These are phyloP conservation scores for Drechslerella coelobrocha DNA, from an alignment of 2,329 filamentous ascomycete genomes.

Conservation along the genomic window DNA sequence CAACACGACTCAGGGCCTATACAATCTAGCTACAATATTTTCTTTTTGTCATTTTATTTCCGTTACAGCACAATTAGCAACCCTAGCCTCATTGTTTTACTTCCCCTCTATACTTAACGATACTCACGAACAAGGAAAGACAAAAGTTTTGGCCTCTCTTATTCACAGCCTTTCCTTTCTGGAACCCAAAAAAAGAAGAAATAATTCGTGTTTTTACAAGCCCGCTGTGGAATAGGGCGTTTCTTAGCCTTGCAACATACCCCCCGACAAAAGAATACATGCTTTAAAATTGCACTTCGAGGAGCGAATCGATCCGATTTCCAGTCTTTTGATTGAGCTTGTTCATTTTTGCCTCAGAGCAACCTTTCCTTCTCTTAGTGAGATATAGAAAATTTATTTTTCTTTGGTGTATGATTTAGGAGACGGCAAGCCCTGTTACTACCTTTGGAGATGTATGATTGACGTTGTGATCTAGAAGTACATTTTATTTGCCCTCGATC, in stretches of 20 bases:
- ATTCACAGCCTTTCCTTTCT: slow-evolving; percentile 42
- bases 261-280: slow-evolving; percentile 50
- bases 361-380: slow-evolving; percentile 15
- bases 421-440: slow-evolving; percentile 13
- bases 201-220: slow-evolving; percentile 42
- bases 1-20: slow-evolving; percentile 11
- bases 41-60: slow-evolving; percentile 9
- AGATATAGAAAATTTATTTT: slow-evolving; percentile 39
- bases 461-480: slow-evolving; percentile 45
- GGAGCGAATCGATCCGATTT: slow-evolving; percentile 33
- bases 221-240: slow-evolving; percentile 36
- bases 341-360: neutral
- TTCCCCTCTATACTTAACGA: slow-evolving; percentile 29
- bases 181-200: slow-evolving; percentile 45
- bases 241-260: slow-evolving; percentile 44
- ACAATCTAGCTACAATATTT: slow-evolving; percentile 5
- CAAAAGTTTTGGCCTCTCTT: slow-evolving; percentile 51
- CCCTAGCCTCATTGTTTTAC: slow-evolving; percentile 7
- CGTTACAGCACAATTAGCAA: slow-evolving; percentile 20
- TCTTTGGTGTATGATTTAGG: slow-evolving; percentile 36
- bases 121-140: slow-evolving; percentile 50
- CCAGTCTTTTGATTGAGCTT: slow-evolving; percentile 1
- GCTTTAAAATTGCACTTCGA: slow-evolving; percentile 46
- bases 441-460: slow-evolving; percentile 39
- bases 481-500: slow-evolving; percentile 5